Conservation (phyloP, 2,329 filamentous ascomycete species). For the Ophiostoma fasciatum region DNA sequence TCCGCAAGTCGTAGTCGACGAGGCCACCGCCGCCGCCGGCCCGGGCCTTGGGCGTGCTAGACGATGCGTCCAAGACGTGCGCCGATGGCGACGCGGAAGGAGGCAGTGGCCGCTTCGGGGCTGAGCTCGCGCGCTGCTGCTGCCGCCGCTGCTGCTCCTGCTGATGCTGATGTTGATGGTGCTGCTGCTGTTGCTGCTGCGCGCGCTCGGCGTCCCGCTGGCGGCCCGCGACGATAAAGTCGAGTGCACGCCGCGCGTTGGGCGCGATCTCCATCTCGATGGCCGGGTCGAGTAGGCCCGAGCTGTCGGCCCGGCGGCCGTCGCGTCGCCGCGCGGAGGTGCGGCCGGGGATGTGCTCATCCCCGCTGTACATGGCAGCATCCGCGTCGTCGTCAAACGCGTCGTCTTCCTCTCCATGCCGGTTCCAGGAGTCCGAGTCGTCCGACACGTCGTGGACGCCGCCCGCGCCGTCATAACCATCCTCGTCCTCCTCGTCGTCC, state of each 20-base stretch:
- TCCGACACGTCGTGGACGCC: no score
- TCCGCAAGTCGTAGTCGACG: constrained; percentile 20
- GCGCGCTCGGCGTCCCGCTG: constrained; percentile 16
- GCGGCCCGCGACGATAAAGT: constrained; percentile 33
- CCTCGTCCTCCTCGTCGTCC: constrained; percentile 21
- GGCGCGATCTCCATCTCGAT: constrained; percentile 27
- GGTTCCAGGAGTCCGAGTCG: no score
- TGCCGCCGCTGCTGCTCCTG: constrained; percentile 12
- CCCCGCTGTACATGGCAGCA: constrained; percentile 6
- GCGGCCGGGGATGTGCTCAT: constrained; percentile 9
- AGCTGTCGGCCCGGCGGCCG: constrained; percentile 1
- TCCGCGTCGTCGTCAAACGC: constrained; percentile 11
- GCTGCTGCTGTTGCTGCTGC: constrained; percentile 11
- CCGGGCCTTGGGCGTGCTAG: not conserved
- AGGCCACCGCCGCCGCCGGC: constrained; percentile 14
- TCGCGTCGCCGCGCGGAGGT: not conserved
- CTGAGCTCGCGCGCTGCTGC: no score
- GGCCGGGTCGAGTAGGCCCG: constrained; percentile 4
- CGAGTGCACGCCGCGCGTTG: constrained; percentile 32
- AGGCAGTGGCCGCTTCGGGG: no score
- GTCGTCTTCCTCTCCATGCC: constrained; percentile 7
- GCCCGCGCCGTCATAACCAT: no score
- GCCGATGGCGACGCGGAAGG: not conserved
- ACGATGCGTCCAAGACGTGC: no score
- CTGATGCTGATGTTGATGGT: not conserved